Percentiles rank a stretch among this genome's conserved stretches.
phyloP scores from a whole-genome alignment of 805 yeast genomes.

The Yamadazyma philogaea region DNA sequence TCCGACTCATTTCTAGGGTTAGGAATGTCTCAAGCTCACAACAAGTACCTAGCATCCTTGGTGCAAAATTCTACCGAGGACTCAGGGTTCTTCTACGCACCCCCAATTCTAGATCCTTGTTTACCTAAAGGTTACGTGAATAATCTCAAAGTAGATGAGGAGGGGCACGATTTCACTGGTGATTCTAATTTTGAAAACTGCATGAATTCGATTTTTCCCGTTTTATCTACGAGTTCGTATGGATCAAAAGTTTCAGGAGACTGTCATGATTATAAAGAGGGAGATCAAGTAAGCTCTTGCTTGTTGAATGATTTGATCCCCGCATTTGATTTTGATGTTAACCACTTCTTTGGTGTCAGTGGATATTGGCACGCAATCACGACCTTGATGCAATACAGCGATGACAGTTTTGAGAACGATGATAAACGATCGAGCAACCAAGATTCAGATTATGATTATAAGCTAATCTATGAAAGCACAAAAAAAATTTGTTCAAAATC shows the following conservation, averaged over 20 bases:
- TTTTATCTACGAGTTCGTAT: conserved; percentile 35
- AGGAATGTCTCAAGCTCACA: conserved; percentile 57
- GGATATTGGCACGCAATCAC: conserved; percentile 65
- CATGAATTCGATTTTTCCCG: conserved; percentile 43
- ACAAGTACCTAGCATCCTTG: conserved; percentile 41
- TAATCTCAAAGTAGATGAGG: conserved; percentile 21
- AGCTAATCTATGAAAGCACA: conserved; percentile 42
- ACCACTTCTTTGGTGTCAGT: conserved; percentile 61
- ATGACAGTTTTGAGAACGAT: conserved; percentile 3
- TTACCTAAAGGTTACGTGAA: conserved; percentile 46
- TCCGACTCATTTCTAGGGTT: conserved; percentile 58
- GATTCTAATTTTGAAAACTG: conserved; percentile 51
- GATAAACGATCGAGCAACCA: conserved; percentile 7
- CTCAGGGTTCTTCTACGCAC: conserved; percentile 13
- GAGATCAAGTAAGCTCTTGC: conserved; percentile 42
- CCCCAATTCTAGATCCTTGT: conserved; percentile 53
- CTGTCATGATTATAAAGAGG: conserved; percentile 32
- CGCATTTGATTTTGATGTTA: conserved; percentile 52
- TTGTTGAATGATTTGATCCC: conserved; percentile 53
- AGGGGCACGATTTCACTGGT: conserved; percentile 44
- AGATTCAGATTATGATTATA: conserved; percentile 39
- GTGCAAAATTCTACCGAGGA: conserved; percentile 16
- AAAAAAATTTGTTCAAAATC: conserved; percentile 45
- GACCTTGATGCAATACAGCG: conserved; percentile 38
- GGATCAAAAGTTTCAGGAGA: conserved; percentile 20